These are phyloP conservation scores for Angomonas desouzai DNA, from an alignment of 208 protist species.

Conservation along the genomic window DNA sequence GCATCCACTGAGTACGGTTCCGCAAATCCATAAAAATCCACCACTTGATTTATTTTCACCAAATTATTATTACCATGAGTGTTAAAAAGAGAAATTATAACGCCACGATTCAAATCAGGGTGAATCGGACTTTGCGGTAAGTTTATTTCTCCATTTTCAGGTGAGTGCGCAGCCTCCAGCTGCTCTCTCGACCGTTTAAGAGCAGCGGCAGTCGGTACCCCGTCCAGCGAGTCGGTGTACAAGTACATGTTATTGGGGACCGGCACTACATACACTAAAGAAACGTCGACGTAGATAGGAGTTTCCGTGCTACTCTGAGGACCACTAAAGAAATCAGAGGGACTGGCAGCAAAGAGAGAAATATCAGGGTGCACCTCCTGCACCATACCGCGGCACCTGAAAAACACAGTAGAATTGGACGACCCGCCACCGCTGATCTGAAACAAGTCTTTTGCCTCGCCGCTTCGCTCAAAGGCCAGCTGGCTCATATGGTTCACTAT, in stretches of 20 bases:
- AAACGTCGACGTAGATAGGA: constrained; percentile 45
- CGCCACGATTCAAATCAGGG: not conserved
- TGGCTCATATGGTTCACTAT: not conserved
- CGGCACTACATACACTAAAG: constrained; percentile 69
- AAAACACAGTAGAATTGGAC: constrained; percentile 14
- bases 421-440: not conserved
- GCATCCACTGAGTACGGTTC: not conserved
- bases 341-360: constrained; percentile 39
- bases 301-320: constrained; percentile 9
- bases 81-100: not conserved
- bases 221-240: constrained; percentile 29
- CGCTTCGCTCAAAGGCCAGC: not conserved
- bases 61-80: constrained; percentile 33
- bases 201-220: constrained; percentile 10
- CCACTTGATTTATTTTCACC: constrained; percentile 17
- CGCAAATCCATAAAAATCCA: constrained; percentile 9
- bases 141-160: not conserved
- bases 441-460: constrained; percentile 3
- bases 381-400: constrained; percentile 77
- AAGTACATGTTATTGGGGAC: constrained; percentile 75
- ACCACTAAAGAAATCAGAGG: constrained; percentile 33
- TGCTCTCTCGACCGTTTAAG: not conserved
- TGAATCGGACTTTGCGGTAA: not conserved
- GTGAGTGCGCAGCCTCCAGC: not conserved
- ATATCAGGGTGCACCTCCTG: constrained; percentile 68